Base-by-base conservation (phyloP, 192 early-diverging fungal species). In the Coemansia sp. region DNA sequence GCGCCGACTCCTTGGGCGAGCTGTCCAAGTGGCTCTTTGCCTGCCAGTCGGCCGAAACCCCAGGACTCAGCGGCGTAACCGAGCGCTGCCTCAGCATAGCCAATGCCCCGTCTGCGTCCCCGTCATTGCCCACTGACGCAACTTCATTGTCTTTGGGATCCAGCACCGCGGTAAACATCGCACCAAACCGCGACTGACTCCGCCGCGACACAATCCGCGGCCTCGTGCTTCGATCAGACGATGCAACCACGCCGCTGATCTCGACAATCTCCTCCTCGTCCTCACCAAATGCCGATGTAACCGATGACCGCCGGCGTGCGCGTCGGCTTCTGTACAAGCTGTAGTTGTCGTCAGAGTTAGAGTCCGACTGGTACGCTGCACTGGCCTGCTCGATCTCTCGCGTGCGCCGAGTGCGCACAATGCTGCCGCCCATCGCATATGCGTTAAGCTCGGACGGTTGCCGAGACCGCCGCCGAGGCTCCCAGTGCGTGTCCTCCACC, bases 101-200 rank as follows among this genome's bases (percentile, higher is more conserved):
- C 22, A 53, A 19, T 1, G 22, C 19, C 4, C 51, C 51, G 9
- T 53, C 51, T 23, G 51, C 51, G 25, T 53, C 51, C 4, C 25
- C 51, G 9, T 9, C 51, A 7, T 35, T 35, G 32, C 32, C 32
- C 32, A 8, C 6, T 6, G 8, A 35, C 2, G 25, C 23, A 53
- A 24, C 51, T 8, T 19, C 51, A 55, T 15, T 35, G 29, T 55
- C 53, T 0, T 55, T 25, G n/a, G 53, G 23, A 6, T 58, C 57
- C 39, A 58, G 23, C 9, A 73, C 67, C 1, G 76, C 70, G 0
- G 76, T 79, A 1, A 79, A 51, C 52, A 71, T 79, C 9, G 65
- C 76, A 9, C 71, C 76, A 56, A 79, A 79, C 21, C 76, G 76
- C 59, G 76, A 73, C 61, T 65, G 66, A 39, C 76, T 79, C 38